Conservation (phyloP, 2,329 filamentous ascomycete genomes). For the Epicoccum nigrum region DNA sequence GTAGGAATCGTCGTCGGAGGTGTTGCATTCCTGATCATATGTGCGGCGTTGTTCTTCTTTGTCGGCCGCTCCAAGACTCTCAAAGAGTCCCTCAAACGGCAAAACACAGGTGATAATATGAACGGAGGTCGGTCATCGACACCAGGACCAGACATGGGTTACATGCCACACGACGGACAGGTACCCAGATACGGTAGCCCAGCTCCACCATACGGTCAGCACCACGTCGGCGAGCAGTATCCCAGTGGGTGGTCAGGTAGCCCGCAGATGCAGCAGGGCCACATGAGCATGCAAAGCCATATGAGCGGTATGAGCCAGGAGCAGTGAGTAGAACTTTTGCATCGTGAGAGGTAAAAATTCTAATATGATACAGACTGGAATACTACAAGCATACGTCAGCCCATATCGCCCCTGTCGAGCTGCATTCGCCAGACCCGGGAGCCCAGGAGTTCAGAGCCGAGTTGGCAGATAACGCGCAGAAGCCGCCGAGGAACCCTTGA, state of each 20-base stretch:
- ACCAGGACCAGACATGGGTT: conserved; percentile 12
- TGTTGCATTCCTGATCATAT: conserved; percentile 64
- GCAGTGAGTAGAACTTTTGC: conserved; percentile 26
- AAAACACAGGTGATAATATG: conserved; percentile 20
- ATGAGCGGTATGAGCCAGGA: conserved; percentile 26
- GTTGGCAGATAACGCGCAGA: conserved; percentile 27
- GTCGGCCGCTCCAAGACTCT: conserved; percentile 57
- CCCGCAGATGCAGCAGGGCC: conserved; percentile 23
- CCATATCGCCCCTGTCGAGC: conserved; percentile 22
- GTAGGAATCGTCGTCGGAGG: conserved; percentile 67
- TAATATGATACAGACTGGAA: conserved; percentile 20
- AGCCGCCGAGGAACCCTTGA: conserved; percentile 8
- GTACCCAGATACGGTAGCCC: conserved; percentile 18
- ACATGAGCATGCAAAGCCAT: conserved; percentile 27
- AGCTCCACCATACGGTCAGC: conserved; percentile 32
- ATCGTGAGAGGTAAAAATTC: not conserved
- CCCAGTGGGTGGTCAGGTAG: conserved; percentile 27
- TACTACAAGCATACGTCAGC: conserved; percentile 28
- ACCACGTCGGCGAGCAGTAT: conserved; percentile 31
- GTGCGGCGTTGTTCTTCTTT: conserved; percentile 68
- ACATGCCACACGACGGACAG: conserved; percentile 8
- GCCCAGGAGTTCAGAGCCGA: conserved; percentile 34
- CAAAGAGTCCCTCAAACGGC: conserved; percentile 33
- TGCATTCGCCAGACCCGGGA: conserved; percentile 31
- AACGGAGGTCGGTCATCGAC: conserved; percentile 11